A percentile compares a stretch with the other conserved stretches of the same genome.
Conservation (phyloP, 805 yeast species). For the Yarrowia osloensis region DNA sequence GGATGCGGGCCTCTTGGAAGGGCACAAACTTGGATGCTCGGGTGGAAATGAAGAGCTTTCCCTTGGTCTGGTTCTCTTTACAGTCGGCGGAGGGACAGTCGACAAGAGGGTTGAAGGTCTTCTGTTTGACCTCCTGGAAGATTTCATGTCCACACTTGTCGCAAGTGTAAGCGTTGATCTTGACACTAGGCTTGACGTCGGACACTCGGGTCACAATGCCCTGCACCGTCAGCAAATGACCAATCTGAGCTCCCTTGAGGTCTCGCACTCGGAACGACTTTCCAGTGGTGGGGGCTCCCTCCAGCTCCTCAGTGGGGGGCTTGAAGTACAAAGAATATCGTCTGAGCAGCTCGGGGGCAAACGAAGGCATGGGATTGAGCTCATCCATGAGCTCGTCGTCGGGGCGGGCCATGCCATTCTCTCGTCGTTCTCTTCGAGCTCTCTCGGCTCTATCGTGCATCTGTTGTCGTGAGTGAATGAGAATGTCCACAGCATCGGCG, state of each 20-base stretch:
- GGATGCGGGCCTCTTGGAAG: slow-evolving; percentile 93
- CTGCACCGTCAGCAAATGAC: slow-evolving; percentile 83
- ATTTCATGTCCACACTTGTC: slow-evolving; percentile 96
- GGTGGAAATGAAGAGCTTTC: slow-evolving; percentile 87
- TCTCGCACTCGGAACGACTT: slow-evolving; percentile 86
- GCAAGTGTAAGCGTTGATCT: slow-evolving; percentile 94
- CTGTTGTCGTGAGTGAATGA: slow-evolving; percentile 83
- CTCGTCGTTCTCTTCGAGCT: slow-evolving; percentile 36
- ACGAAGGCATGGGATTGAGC: slow-evolving; percentile 41
- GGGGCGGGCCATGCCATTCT: slow-evolving; percentile 54
- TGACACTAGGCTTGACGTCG: slow-evolving; percentile 90
- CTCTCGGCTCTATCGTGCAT: slow-evolving; percentile 71
- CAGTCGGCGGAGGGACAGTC: slow-evolving; percentile 88
- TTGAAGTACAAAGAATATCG: slow-evolving; percentile 84
- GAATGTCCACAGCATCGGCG: slow-evolving; percentile 91
- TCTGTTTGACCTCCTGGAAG: slow-evolving; percentile 88
- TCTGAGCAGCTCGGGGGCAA: slow-evolving; percentile 84
- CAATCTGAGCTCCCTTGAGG: slow-evolving; percentile 78
- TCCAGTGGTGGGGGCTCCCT: slow-evolving; percentile 38
- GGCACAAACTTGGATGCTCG: slow-evolving; percentile 94
- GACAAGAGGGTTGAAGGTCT: slow-evolving; percentile 79
- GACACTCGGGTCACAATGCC: slow-evolving; percentile 95
- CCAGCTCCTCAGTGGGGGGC: slow-evolving; percentile 57
- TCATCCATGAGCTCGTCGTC: slow-evolving; percentile 40
- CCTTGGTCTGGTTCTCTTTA: slow-evolving; percentile 73